Evolutionary conservation across 768 basidiomycete species (phyloP), one percentile per base, ranked within the genome.

Genomic region (Artomyces pyxidatus): DNA sequence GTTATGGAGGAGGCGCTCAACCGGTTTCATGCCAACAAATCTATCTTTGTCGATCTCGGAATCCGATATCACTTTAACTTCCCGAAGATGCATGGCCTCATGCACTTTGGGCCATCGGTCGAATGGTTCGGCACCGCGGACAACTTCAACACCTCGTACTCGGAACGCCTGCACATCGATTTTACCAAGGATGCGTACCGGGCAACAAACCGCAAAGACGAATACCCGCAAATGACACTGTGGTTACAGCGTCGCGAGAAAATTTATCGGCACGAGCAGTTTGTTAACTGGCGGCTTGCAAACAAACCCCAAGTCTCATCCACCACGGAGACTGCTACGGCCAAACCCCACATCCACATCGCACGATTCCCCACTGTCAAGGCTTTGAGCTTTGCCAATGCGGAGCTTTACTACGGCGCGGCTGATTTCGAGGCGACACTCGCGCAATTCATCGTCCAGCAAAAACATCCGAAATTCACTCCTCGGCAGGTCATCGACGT

Each of bases 151-250:
- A 74, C 71, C 1, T 61, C 73, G 51, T 58, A 59, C 26, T 63
- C 68, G 2, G 70, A 75, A 51, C 58, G 65, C 0, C 59, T 71
- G 0, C 71, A 75, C 48, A 74, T 73, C 39, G 65, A 72, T 41
- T 56, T 64, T 8, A 61, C 68, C 0, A 72, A 75, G 50, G 61
- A 66, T 41, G 67, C 65, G 4, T 71, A 66, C 46, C 39, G 48
- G 1, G 56, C 65, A 8, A 66, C 65, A 4, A 74, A 71, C 52
- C 52, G 50, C 14, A 63, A 63, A 23, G 66, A 72, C 38, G 63
- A 68, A 48, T 63, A 59, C 26, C 28, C 52, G 2, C 69, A 72
- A 53, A 73, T 73, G 71, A 65, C 66, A 9, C 11, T 38, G 3
- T 69, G 68, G 67, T 54, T 72, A 0, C 57, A 65, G 23, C 57